Evolutionary conservation across 495 filamentous ascomycete genomes (phyloP).

Genomic region (Viridothelium virens): DNA sequence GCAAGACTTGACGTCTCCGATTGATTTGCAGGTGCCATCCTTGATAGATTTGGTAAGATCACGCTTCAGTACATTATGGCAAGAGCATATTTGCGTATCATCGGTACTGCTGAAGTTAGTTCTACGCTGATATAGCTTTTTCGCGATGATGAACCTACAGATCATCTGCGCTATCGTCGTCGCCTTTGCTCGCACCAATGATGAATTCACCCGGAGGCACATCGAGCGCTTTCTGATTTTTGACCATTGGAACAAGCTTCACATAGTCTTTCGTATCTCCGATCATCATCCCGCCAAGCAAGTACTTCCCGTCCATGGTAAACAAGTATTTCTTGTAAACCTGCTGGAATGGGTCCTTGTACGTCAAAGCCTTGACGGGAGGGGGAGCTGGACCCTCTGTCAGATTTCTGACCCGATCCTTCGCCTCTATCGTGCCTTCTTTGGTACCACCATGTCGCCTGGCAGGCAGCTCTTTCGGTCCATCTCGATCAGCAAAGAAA

Average conservation of each 20-base stretch:
- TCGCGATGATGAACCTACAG: slow-evolving; percentile 42
- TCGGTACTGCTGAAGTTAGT: slow-evolving; percentile 52
- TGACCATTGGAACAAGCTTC: slow-evolving; percentile 91
- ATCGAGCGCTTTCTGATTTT: slow-evolving; percentile 69
- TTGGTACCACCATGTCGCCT: slow-evolving; percentile 37
- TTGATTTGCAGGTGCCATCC: slow-evolving; percentile 73
- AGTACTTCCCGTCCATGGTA: slow-evolving; percentile 82
- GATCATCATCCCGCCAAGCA: slow-evolving; percentile 98
- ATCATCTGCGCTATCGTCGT: slow-evolving; percentile 65
- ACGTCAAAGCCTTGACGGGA: slow-evolving; percentile 77
- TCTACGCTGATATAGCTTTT: too few species aligned
- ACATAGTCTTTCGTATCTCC: slow-evolving; percentile 92
- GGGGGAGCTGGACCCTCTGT: slow-evolving; percentile 49
- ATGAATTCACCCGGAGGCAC: slow-evolving; percentile 86
- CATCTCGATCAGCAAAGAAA: slow-evolving; percentile 90
- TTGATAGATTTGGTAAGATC: slow-evolving; percentile 70
- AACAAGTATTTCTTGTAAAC: slow-evolving; percentile 97
- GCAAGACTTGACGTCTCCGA: slow-evolving; percentile 84
- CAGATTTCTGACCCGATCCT: slow-evolving; percentile 41
- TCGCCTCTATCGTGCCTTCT: slow-evolving; percentile 33
- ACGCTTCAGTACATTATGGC: slow-evolving; percentile 91
- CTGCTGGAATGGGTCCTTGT: slow-evolving; percentile 88
- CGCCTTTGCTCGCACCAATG: slow-evolving; percentile 67
- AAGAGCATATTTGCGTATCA: slow-evolving; percentile 89
- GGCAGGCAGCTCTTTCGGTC: slow-evolving; percentile 65